Evolutionary conservation across 176 grass and related monocot genomes (phyloP), one percentile per base, ranked within the genome.

Genomic region (Oryza nivara): DNA sequence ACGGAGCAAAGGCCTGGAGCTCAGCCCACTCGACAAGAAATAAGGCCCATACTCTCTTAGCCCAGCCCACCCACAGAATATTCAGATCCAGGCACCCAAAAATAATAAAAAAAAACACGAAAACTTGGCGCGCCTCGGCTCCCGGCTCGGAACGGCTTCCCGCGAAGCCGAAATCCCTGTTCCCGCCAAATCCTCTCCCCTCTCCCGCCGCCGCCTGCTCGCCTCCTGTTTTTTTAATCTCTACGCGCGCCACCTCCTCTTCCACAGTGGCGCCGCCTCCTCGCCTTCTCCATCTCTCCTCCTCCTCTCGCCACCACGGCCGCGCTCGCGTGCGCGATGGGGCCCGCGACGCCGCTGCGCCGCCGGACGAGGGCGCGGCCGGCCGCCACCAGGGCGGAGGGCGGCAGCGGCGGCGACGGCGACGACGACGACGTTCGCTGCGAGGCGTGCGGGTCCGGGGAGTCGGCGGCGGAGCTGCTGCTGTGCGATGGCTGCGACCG

Each of bases 401-500:
- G 22, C 3, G 30, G 2, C 30, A 2, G 38, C 9, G 35, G 30
- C 30, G 35, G 35, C 35, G 35, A 2, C 3, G 4, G 0, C 47
- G 74, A 7, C 70, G 89, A 61, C 63, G 92, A 51, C 54, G 85
- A 49, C 28, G 78, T 91, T 22, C 34, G 23, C 12, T 99, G 96
- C 80, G 80, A 83, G 83, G 80, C 88, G 46, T 99, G 93, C 80
- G 89, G 88, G 83, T 99, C 89, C 46, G 93, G 96, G 19, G 78
- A 89, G 15, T 67, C 64, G 6, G 80, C n/a, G 2, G 82, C 88
- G 72, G 86, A 96, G 86, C 75, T 99, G 41, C 90, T 99, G 76
- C 96, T 99, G 15, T 99, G 96, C 75, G 96, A 99, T 84, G 83
- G 70, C 0, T 99, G 96, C 88, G 86, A 96, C 81, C 73, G 83